phyloP scores from a whole-genome alignment of 2,329 filamentous ascomycete genomes.

The Dothistroma septosporum region DNA sequence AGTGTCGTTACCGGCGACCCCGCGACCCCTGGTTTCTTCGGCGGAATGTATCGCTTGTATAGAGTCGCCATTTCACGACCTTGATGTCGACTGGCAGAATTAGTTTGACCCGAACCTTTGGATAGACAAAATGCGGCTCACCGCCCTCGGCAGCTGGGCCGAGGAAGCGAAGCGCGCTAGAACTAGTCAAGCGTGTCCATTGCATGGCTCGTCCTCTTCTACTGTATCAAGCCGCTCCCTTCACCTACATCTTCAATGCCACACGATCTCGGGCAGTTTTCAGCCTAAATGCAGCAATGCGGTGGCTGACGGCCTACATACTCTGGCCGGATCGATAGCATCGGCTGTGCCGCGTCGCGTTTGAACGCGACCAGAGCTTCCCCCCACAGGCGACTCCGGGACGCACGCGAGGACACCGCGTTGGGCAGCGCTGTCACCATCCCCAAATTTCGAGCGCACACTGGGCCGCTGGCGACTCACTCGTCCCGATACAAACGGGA shows the following conservation, averaged over 20 bases:
- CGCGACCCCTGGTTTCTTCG: slow-evolving; percentile 23
- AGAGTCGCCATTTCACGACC: slow-evolving; percentile 39
- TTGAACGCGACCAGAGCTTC: neutral
- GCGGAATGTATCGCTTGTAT: slow-evolving; percentile 47
- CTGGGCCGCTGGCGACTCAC: too few species aligned
- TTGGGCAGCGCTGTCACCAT: too few species aligned
- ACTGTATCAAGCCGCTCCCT: neutral
- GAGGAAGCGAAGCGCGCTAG: slow-evolving; percentile 2
- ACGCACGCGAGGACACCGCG: neutral
- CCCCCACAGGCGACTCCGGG: neutral
- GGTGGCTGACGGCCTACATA: slow-evolving; percentile 1
- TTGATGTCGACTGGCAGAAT: neutral
- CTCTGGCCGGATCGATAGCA: slow-evolving; percentile 11
- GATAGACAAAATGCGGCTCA: neutral
- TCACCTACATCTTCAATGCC: neutral
- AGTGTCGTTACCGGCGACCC: neutral
- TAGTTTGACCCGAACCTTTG: neutral
- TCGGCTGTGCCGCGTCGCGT: neutral
- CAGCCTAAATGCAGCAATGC: slow-evolving; percentile 8
- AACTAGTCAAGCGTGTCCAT: neutral
- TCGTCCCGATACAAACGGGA: too few species aligned
- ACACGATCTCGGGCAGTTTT: neutral
- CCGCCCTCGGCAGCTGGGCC: neutral
- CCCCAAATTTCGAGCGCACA: too few species aligned
- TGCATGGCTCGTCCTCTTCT: neutral